A percentile compares a stretch with the other conserved stretches of the same genome.
Conservation (phyloP, 805 yeast genomes). For the Hanseniaspora hatyaiensis region DNA sequence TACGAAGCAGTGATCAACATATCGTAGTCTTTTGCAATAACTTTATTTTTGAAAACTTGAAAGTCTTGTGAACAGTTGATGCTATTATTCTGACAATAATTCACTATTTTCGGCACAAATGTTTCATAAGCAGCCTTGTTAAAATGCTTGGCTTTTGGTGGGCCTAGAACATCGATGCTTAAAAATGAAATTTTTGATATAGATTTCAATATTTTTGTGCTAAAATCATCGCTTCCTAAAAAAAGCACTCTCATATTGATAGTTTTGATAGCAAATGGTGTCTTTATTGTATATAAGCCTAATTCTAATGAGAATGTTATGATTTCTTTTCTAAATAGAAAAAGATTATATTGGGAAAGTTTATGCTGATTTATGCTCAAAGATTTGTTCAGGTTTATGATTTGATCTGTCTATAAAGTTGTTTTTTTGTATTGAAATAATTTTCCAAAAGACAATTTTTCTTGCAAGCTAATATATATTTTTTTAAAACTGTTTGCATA, state of each 20-base stretch:
- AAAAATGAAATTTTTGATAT: not conserved
- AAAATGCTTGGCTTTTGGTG: constrained; percentile 31
- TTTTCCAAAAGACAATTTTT: not conserved
- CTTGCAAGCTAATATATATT: no score
- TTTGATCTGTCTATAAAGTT: no score
- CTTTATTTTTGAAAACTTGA: constrained; percentile 16
- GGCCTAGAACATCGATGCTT: constrained; percentile 42
- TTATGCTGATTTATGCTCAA: no score
- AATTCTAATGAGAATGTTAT: no score
- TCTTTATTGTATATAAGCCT: not conserved
- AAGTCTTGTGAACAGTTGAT: constrained; percentile 24
- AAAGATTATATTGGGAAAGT: no score
- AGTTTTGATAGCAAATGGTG: not conserved
- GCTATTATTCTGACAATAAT: constrained; percentile 10
- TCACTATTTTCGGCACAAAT: constrained; percentile 5
- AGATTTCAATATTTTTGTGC: constrained; percentile 39
- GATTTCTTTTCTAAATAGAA: no score
- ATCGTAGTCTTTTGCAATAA: constrained; percentile 33
- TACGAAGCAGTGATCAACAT: constrained; percentile 85
- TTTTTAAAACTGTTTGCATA: no score
- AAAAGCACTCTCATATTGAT: constrained; percentile 38
- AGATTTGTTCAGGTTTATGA: no score
- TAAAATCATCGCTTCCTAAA: constrained; percentile 70
- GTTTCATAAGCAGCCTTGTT: not conserved
- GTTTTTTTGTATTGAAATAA: no score